Conservation (phyloP, 768 basidiomycete genomes). For the Termitomyces sp. region DNA sequence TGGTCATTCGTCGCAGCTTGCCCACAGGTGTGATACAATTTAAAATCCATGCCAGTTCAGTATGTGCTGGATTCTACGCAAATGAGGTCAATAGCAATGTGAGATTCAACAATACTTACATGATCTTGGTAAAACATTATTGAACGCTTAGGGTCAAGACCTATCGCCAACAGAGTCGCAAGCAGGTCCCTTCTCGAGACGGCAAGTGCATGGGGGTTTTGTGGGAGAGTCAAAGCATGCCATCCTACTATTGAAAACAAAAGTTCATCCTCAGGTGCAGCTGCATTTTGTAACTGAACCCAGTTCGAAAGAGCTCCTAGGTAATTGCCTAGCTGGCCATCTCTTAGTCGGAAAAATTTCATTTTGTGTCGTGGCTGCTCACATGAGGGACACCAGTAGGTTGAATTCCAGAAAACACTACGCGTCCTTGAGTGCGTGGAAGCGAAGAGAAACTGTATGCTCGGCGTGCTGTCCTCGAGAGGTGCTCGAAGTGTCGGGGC, state of each 20-base stretch:
- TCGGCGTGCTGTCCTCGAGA: slow-evolving; percentile 16
- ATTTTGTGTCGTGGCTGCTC: slow-evolving; percentile 15
- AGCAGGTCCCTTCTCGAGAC: slow-evolving; percentile 70
- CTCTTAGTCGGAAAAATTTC: slow-evolving; percentile 5
- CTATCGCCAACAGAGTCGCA: slow-evolving; percentile 78
- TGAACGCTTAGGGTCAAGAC: slow-evolving; percentile 71
- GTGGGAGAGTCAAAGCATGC: slow-evolving; percentile 91
- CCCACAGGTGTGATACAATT: slow-evolving; percentile 83
- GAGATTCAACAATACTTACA: slow-evolving; percentile 36
- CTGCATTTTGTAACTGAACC: slow-evolving; percentile 70
- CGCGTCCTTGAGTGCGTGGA: slow-evolving; percentile 16
- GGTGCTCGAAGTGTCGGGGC: slow-evolving; percentile 6
- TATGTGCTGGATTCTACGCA: slow-evolving; percentile 71
- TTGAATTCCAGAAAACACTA: slow-evolving; percentile 89
- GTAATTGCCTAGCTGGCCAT: slow-evolving; percentile 83
- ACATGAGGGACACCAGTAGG: slow-evolving; percentile 92
- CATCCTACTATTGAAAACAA: slow-evolving; percentile 89
- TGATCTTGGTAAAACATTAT: slow-evolving; percentile 87
- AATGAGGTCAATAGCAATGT: background rate
- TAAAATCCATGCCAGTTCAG: slow-evolving; percentile 87
- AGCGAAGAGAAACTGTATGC: slow-evolving; percentile 9
- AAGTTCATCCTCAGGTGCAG: slow-evolving; percentile 52
- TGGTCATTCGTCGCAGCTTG: slow-evolving; percentile 85
- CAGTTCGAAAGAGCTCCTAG: slow-evolving; percentile 88
- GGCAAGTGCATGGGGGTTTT: slow-evolving; percentile 62